Evolutionary conservation across 768 basidiomycete genomes (phyloP).

Genomic region (Boletus sensibilis): DNA sequence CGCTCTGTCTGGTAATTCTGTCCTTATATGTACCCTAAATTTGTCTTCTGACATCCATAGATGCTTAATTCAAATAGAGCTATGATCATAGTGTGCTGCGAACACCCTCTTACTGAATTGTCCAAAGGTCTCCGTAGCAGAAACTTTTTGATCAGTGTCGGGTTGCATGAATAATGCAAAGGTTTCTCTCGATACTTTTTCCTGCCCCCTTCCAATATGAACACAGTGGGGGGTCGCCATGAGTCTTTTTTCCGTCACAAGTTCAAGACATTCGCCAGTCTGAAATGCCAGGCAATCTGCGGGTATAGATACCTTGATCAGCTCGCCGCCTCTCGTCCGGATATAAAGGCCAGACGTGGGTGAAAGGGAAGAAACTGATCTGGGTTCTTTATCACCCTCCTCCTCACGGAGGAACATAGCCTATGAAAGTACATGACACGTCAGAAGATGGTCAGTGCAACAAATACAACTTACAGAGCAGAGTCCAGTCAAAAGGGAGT

Average conservation of each 20-base stretch:
- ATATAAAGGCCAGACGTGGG: constrained; percentile 88
- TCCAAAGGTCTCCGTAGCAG: constrained; percentile 75
- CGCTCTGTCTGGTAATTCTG: constrained; percentile 5
- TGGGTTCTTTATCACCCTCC: constrained; percentile 39
- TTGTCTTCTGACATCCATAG: constrained; percentile 5
- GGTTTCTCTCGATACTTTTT: constrained; percentile 75
- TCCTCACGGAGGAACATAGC: constrained; percentile 78
- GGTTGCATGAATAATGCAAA: constrained; percentile 91
- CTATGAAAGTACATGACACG: constrained; percentile 35
- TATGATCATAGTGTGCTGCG: constrained; percentile 44
- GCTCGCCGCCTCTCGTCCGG: constrained; percentile 71
- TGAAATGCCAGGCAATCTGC: constrained; percentile 88
- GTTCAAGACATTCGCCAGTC: constrained; percentile 92
- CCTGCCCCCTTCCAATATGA: constrained; percentile 58
- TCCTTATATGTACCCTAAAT: constrained; percentile 7
- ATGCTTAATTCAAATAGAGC: constrained; percentile 20
- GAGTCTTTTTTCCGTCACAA: constrained; percentile 78
- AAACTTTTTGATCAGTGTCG: constrained; percentile 73
- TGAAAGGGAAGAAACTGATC: constrained; percentile 63
- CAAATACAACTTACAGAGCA: constrained; percentile 61
- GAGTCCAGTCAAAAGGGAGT: constrained; percentile 86
- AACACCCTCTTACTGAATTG: constrained; percentile 86
- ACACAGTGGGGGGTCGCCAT: constrained; percentile 96
- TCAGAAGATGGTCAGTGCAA: not conserved
- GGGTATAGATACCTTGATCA: constrained; percentile 87